Conservation (phyloP, 1,284 basidiomycete species). For the Ustilago loliicola region DNA sequence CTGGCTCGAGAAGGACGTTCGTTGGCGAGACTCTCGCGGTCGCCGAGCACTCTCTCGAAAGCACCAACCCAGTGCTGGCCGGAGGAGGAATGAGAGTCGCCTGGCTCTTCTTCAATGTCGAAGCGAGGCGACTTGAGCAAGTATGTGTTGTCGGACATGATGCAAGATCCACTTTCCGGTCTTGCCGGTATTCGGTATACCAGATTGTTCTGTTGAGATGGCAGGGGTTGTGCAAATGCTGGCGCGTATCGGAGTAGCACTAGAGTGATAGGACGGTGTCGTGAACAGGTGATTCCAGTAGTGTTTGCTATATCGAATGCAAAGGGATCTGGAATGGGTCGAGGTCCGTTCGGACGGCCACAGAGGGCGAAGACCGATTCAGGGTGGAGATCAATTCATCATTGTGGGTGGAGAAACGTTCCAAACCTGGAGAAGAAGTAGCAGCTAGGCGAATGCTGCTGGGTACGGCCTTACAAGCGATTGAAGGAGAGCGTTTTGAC, state of each 20-base stretch:
- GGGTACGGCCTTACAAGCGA: neutral
- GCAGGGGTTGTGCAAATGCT: neutral
- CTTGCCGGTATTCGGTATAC: neutral
- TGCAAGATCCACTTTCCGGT: neutral
- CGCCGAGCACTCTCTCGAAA: conserved; percentile 66
- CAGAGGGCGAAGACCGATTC: conserved; percentile 44
- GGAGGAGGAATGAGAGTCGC: conserved; percentile 33
- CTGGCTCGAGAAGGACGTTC: conserved; percentile 31
- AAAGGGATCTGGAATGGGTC: conserved; percentile 14
- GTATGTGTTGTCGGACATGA: conserved; percentile 39
- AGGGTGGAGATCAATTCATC: conserved; percentile 37
- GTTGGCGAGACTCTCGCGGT: conserved; percentile 50
- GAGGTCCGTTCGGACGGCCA: conserved; percentile 47
- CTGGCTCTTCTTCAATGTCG: conserved; percentile 55
- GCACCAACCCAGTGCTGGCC: conserved; percentile 61
- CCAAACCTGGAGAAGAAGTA: conserved; percentile 27
- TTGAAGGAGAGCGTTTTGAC: neutral
- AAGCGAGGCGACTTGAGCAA: conserved; percentile 43
- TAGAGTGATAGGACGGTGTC: neutral
- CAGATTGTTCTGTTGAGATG: neutral
- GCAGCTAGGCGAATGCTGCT: conserved; percentile 21
- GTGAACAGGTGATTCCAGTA: neutral
- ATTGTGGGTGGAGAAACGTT: conserved; percentile 18
- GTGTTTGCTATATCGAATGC: neutral
- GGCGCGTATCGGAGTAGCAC: neutral